Evolutionary conservation across 805 yeast species (phyloP).

Genomic region (Yamadazyma akitaensis): DNA sequence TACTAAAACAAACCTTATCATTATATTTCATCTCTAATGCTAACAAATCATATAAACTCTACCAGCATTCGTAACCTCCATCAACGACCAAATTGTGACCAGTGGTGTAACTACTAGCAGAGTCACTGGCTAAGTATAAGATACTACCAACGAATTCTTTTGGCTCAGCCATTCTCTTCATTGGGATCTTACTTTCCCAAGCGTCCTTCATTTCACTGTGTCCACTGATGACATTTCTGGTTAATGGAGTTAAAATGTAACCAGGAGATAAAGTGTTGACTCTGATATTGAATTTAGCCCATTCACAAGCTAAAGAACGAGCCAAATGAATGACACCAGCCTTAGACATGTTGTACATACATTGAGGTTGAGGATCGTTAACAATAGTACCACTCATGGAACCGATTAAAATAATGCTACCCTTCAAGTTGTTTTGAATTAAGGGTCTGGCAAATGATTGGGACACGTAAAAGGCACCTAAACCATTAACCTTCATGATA

Average conservation of each 20-base stretch:
- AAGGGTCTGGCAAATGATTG: constrained; percentile 69
- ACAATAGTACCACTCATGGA: constrained; percentile 78
- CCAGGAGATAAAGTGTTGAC: constrained; percentile 81
- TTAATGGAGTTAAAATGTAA: constrained; percentile 75
- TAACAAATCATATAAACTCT: constrained; percentile 13
- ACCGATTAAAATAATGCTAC: constrained; percentile 68
- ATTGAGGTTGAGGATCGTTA: constrained; percentile 76
- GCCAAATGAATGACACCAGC: constrained; percentile 84
- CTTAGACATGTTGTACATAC: constrained; percentile 80
- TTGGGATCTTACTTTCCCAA: constrained; percentile 72
- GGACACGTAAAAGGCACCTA: constrained; percentile 74
- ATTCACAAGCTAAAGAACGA: constrained; percentile 72
- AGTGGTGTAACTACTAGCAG: constrained; percentile 76
- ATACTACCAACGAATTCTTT: constrained; percentile 77
- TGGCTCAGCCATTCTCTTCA: constrained; percentile 83
- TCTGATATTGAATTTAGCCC: constrained; percentile 75
- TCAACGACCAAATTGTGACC: constrained; percentile 82
- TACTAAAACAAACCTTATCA: background rate
- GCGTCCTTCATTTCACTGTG: constrained; percentile 59
- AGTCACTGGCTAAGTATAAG: constrained; percentile 65
- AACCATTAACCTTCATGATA: constrained; percentile 64
- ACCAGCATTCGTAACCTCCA: constrained; percentile 88
- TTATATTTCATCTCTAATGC: constrained; percentile 5
- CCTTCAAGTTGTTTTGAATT: constrained; percentile 52
- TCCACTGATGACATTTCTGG: constrained; percentile 65